A percentile compares a stretch with the other conserved stretches of the same genome.
Evolutionary conservation across 1,284 basidiomycete species (phyloP).

Genomic region (Fomitopsis palustris): DNA sequence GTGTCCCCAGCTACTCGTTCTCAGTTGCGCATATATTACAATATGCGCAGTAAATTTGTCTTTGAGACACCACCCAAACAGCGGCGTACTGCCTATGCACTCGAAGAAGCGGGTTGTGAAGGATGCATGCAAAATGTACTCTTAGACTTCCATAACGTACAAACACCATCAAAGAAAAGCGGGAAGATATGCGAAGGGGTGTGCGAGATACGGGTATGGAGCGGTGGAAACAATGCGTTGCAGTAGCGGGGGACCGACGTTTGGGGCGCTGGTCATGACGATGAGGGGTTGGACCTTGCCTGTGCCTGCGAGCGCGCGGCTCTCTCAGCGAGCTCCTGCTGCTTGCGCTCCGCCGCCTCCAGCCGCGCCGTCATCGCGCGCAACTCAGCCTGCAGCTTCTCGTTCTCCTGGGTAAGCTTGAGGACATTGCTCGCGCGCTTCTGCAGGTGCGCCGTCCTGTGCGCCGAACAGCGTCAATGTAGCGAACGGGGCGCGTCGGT

Average conservation of each 20-base stretch:
- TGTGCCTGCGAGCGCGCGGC: slow-evolving; percentile 5
- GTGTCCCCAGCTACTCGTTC: not conserved
- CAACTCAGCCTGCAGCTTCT: slow-evolving; percentile 70
- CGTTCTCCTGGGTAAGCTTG: slow-evolving; percentile 72
- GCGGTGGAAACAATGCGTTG: not conserved
- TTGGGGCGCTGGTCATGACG: slow-evolving; percentile 2
- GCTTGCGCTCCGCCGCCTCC: slow-evolving; percentile 66
- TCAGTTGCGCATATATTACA: no score
- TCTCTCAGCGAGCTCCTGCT: slow-evolving; percentile 47
- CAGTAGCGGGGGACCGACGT: not conserved
- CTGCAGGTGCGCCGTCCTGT: slow-evolving; percentile 58
- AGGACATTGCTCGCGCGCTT: slow-evolving; percentile 75
- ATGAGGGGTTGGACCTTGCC: not conserved
- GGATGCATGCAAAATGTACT: not conserved
- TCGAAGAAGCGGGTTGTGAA: not conserved
- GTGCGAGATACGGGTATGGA: not conserved
- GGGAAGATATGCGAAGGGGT: not conserved
- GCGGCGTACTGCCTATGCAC: not conserved
- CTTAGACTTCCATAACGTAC: not conserved
- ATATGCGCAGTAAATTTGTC: no score
- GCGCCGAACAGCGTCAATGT: slow-evolving; percentile 5
- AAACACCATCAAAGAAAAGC: not conserved
- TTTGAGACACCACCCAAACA: no score
- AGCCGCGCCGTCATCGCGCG: slow-evolving; percentile 70
- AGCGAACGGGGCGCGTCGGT: not conserved